Base-by-base conservation (phyloP, 495 filamentous ascomycete genomes). In the Talaromyces nanjingensis region DNA sequence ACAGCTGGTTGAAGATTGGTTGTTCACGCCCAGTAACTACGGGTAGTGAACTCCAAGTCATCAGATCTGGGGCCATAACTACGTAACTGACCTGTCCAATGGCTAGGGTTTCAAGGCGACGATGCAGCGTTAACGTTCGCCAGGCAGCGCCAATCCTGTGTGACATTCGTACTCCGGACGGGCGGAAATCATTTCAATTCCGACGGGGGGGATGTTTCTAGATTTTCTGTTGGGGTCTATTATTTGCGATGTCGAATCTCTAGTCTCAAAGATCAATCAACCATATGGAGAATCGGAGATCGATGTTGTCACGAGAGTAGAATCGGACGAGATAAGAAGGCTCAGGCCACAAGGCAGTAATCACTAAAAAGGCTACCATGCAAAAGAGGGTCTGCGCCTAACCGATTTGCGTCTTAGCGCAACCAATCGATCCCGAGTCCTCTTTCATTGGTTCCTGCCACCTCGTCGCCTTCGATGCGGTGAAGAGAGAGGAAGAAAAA, bases 391-490 rank as follows among this genome's bases (percentile, higher is more conserved):
- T 59, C 56, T 37, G 4, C 1, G 7, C 1, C 24, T 33, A 59
- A 14, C 56, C 29, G 4, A 37, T 9, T 37, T 2, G 29, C 27
- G 7, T n/a, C 14, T 37, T 59, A 37, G 56, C 31, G 29, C 8
- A 29, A 22, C 6, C 11, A 34, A 20, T 37, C 31, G 5, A 33
- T 18, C 18, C 56, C n/a, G 31, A 59, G 11, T 2, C 16, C 12
- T 42, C n/a, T 65, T 57, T 61, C 58, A 70, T 73, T 66, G 67
- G 69, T 63, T 60, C 25, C 52, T 65, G 25, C 56, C 54, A 65
- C 64, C 66, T 58, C 14, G n/a, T 69, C 53, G 67, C 71, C 71
- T 69, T 70, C 65, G 71, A 71, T 73, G 71, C 69, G 71, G 71
- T 73, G 71, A 69, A 67, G 69, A 68, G 66, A 58, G 22, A 22